A percentile compares a stretch with the other conserved stretches of the same genome.
Evolutionary conservation across 2,329 filamentous ascomycete species (phyloP).

Genomic region (Albophoma yamanashiensis): DNA sequence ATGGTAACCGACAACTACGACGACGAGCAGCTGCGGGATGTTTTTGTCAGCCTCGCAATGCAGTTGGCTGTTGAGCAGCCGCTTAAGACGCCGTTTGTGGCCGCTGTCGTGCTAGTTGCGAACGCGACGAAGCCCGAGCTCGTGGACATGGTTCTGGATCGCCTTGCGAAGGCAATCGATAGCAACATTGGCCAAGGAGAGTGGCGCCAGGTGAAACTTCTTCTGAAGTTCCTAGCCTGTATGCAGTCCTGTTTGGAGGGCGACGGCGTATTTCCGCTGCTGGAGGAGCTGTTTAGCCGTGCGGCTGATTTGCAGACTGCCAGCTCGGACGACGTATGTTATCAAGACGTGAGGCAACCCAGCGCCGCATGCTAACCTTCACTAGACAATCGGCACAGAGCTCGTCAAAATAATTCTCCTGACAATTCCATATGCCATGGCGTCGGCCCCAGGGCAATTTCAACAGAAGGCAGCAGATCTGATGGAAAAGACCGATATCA

Average conservation of each 20-base stretch:
- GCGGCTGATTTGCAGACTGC: slow-evolving; percentile 91
- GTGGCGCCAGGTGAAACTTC: slow-evolving; percentile 86
- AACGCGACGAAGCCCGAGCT: slow-evolving; percentile 72
- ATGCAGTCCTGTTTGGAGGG: slow-evolving; percentile 71
- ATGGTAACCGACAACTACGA: slow-evolving; percentile 75
- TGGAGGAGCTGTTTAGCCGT: slow-evolving; percentile 83
- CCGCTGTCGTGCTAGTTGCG: slow-evolving; percentile 67
- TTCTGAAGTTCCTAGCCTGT: slow-evolving; percentile 81
- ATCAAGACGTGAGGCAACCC: not conserved
- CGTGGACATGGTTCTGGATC: slow-evolving; percentile 57
- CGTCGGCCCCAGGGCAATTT: slow-evolving; percentile 57
- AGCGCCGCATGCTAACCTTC: not conserved
- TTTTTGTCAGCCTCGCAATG: slow-evolving; percentile 62
- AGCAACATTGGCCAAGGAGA: slow-evolving; percentile 58
- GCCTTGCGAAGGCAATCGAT: slow-evolving; percentile 52
- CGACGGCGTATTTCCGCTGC: slow-evolving; percentile 72
- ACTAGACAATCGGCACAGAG: slow-evolving; percentile 62
- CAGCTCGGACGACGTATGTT: slow-evolving; percentile 79
- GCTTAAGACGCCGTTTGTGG: slow-evolving; percentile 93
- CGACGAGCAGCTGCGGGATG: slow-evolving; percentile 64
- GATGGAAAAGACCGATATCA: slow-evolving; percentile 90
- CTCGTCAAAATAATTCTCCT: slow-evolving; percentile 94
- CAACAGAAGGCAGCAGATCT: slow-evolving; percentile 66
- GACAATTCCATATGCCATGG: slow-evolving; percentile 84
- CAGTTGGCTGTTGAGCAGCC: slow-evolving; percentile 84